Conservation (phyloP, 345 rosid species). For the Excoecaria agallocha region DNA sequence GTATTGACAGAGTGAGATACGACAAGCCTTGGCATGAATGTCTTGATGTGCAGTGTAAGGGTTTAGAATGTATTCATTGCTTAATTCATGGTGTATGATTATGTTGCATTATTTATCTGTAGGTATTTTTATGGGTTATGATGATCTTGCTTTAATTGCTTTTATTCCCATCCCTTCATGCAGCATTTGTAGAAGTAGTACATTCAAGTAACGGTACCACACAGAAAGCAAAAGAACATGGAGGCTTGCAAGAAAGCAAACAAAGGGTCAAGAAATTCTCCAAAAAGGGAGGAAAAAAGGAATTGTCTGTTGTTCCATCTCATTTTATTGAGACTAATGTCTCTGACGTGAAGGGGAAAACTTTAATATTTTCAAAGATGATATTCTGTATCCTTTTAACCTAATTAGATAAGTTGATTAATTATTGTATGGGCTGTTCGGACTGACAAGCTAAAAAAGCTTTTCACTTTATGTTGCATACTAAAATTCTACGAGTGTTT, state of each 20-base stretch:
- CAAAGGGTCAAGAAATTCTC: conserved; percentile 38
- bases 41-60: conserved; percentile 88
- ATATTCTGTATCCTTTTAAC: conserved; percentile 84
- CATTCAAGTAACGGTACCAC: conserved; percentile 92
- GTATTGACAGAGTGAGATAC: conserved; percentile 88
- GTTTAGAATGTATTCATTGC: conserved; percentile 1
- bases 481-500: background rate
- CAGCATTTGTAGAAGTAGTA: conserved; percentile 86
- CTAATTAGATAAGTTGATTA: background rate
- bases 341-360: conserved; percentile 72
- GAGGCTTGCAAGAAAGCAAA: conserved; percentile 37
- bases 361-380: conserved; percentile 70
- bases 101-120: background rate
- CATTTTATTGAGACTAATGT: conserved; percentile 82
- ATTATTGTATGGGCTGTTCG: background rate
- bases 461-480: background rate
- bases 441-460: background rate
- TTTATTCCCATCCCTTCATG: conserved; percentile 18
- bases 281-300: conserved; percentile 55
- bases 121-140: background rate
- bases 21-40: conserved; percentile 99
- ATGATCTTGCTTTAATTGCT: background rate
- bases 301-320: conserved; percentile 62
- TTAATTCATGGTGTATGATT: background rate
- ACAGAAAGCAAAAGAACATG: conserved; percentile 54